A percentile compares a stretch with the other conserved stretches of the same genome.
Conservation (phyloP, 2,329 filamentous ascomycete genomes). For the Botrytis squamosa region DNA sequence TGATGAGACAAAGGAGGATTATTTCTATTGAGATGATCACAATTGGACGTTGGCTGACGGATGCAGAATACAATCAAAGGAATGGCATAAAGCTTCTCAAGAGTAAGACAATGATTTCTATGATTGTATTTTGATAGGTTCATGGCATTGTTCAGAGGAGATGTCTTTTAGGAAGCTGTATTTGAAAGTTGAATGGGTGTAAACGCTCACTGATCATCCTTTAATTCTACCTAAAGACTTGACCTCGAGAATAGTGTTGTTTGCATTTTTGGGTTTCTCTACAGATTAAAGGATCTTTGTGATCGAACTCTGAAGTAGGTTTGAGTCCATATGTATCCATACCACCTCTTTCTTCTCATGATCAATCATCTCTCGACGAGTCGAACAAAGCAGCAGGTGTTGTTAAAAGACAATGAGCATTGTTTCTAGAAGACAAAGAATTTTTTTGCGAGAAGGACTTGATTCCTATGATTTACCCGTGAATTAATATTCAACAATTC, state of each 20-base stretch:
- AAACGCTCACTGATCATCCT: not conserved
- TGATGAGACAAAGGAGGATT: not conserved
- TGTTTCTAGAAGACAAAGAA: not conserved
- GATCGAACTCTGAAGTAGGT: not conserved
- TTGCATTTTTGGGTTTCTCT: not conserved
- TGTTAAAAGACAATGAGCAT: not conserved
- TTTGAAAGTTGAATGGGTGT: not conserved
- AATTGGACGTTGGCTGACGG: not conserved
- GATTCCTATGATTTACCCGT: no score
- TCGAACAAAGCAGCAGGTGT: not conserved
- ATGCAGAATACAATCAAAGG: not conserved
- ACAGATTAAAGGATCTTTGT: not conserved
- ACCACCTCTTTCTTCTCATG: not conserved
- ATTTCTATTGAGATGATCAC: not conserved
- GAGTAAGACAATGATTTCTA: not conserved
- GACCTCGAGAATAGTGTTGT: not conserved
- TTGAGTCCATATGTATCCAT: not conserved
- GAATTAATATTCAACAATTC: not conserved
- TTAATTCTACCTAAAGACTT: not conserved
- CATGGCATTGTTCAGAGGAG: not conserved
- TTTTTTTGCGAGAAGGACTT: not conserved
- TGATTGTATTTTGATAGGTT: not conserved
- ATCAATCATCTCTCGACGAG: not conserved
- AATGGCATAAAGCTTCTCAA: not conserved
- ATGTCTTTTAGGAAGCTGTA: not conserved